Conservation (phyloP, 2,329 filamentous ascomycete species). For the Podosphaera xanthii region DNA sequence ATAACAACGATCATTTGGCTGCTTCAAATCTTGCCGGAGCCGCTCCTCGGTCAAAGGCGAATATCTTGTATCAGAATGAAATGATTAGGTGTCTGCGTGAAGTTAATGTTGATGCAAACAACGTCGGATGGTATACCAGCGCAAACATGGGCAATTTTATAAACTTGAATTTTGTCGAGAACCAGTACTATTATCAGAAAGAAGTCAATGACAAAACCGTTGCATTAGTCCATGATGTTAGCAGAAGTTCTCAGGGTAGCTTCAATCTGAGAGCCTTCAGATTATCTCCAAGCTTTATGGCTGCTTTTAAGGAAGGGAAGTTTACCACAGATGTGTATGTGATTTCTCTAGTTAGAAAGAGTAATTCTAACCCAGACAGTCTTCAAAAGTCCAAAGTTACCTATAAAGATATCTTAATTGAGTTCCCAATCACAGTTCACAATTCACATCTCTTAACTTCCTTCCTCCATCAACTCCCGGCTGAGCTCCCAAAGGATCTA, state of each 20-base stretch:
- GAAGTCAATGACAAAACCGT: conserved; percentile 69
- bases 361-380: conserved; percentile 23
- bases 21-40: conserved; percentile 58
- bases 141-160: conserved; percentile 98
- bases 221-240: conserved; percentile 83
- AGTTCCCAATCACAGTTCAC: conserved; percentile 74
- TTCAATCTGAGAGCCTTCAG: conserved; percentile 80
- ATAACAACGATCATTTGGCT: conserved; percentile 43
- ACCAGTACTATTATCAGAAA: conserved; percentile 93
- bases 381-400: conserved; percentile 84
- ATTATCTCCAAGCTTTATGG: conserved; percentile 68
- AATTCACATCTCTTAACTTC: conserved; percentile 94
- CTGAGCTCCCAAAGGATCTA: conserved; percentile 40
- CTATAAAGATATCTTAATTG: conserved; percentile 81
- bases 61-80: conserved; percentile 71
- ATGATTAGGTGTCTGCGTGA: conserved; percentile 95
- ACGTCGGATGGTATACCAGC: conserved; percentile 95
- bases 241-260: conserved; percentile 78
- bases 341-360: neutral
- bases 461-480: conserved; percentile 78
- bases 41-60: conserved; percentile 79
- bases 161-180: conserved; percentile 88
- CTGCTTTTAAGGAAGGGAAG: conserved; percentile 81
- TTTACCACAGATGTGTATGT: conserved; percentile 86
- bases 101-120: conserved; percentile 96